Conservation (phyloP, 2,329 filamentous ascomycete genomes). For the Stromatinia cepivora region DNA sequence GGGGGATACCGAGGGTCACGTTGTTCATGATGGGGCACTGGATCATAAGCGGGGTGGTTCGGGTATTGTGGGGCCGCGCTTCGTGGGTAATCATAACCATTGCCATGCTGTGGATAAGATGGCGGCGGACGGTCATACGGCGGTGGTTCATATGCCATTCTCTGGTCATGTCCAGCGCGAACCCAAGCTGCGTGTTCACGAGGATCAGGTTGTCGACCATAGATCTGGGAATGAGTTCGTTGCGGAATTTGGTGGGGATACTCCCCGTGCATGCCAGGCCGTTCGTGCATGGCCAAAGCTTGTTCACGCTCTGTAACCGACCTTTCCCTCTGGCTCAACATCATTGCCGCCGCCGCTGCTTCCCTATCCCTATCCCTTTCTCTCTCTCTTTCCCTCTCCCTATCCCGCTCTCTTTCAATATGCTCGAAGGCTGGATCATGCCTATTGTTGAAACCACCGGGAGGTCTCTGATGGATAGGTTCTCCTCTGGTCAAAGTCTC, state of each 20-base stretch:
- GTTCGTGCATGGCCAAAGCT: slow-evolving; percentile 42
- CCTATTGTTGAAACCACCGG: slow-evolving; percentile 34
- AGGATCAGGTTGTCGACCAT: slow-evolving; percentile 36
- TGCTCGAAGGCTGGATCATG: slow-evolving; percentile 51
- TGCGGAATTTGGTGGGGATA: slow-evolving; percentile 36
- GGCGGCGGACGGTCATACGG: slow-evolving; percentile 26
- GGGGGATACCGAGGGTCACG: slow-evolving; percentile 40
- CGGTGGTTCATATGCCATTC: slow-evolving; percentile 26
- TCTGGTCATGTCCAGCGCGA: slow-evolving; percentile 35
- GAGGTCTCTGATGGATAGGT: slow-evolving; percentile 32
- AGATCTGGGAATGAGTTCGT: slow-evolving; percentile 31
- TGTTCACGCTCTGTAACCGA: slow-evolving; percentile 38
- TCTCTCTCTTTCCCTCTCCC: slow-evolving; percentile 29
- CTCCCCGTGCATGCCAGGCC: slow-evolving; percentile 28
- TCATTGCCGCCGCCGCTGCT: neutral
- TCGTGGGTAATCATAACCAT: slow-evolving; percentile 36
- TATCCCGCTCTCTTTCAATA: slow-evolving; percentile 48
- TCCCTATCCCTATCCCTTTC: slow-evolving; percentile 40
- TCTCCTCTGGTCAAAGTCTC: slow-evolving; percentile 45
- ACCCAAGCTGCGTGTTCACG: slow-evolving; percentile 38
- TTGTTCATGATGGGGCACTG: slow-evolving; percentile 28
- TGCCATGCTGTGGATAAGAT: slow-evolving; percentile 25
- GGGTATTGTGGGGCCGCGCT: slow-evolving; percentile 35
- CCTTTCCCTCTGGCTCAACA: slow-evolving; percentile 7
- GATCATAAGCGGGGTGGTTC: slow-evolving; percentile 34